These are phyloP conservation scores for Buddleja alternifolia DNA, from an alignment of 257 asterid genomes.

Conservation along the genomic window DNA sequence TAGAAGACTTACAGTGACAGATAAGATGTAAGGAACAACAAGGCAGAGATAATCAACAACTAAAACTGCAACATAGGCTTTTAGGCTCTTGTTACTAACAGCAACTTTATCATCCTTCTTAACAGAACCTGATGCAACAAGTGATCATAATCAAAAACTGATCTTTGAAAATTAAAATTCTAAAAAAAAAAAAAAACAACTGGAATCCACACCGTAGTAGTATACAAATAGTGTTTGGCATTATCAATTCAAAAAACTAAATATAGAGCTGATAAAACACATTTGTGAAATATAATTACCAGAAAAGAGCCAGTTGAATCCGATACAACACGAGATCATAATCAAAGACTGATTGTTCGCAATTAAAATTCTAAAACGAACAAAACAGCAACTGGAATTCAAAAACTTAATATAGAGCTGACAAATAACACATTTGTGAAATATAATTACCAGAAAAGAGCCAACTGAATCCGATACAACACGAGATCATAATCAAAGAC, in stretches of 20 bases:
- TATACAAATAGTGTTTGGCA: too few relatives aligned
- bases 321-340: slow-evolving; percentile 10
- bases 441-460: too few relatives aligned
- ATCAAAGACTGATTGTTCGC: too few relatives aligned
- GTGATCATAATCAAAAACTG: not conserved
- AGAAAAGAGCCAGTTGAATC: not conserved
- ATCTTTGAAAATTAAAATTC: not conserved
- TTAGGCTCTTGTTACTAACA: slow-evolving; percentile 43
- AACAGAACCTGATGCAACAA: slow-evolving; percentile 40
- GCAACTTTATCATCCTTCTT: slow-evolving; percentile 61
- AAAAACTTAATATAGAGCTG: too few relatives aligned
- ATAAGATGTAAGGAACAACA: slow-evolving; percentile 57
- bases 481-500: too few relatives aligned
- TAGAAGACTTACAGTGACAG: slow-evolving; percentile 72
- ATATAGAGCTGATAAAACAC: too few relatives aligned
- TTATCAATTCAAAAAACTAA: too few relatives aligned
- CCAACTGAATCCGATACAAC: too few relatives aligned
- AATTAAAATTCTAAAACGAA: too few relatives aligned
- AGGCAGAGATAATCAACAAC: slow-evolving; percentile 60
- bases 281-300: not conserved
- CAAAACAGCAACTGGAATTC: too few relatives aligned
- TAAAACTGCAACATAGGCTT: slow-evolving; percentile 40
- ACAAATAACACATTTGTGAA: too few relatives aligned
- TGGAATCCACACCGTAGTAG: not conserved
- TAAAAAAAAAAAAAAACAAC: slow-evolving; percentile 2